Base-by-base conservation (phyloP, 2,329 filamentous ascomycete genomes). In the Cordyceps farinosa region DNA sequence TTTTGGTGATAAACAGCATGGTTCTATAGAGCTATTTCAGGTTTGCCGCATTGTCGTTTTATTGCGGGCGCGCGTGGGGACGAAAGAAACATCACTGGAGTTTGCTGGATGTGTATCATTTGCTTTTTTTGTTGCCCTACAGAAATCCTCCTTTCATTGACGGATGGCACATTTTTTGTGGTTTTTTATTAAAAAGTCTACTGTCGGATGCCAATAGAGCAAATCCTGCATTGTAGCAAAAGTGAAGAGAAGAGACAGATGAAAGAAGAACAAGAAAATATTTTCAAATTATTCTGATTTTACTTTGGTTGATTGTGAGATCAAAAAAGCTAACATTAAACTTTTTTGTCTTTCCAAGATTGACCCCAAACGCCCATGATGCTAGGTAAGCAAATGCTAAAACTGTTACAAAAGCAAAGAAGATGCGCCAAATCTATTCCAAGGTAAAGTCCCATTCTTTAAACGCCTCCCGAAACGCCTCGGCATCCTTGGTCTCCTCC, bases 391-490 rank as follows among this genome's bases (percentile, higher is more conserved):
- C 56, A 9, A 45, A 38, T 44, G 22, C 22, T 15, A 3, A 3
- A 50, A 30, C n/a, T 40, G 22, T 22, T 22, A 22, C 29, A n/a
- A 51, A 27, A 55, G 4, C 13, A 36, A 17, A 47, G 1, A 48
- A 56, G 38, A 53, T 22, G 22, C 47, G 27, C 50, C 29, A 42
- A 22, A 13, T 45, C 65, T 66, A 69, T 56, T 70, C 57, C 53
- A 79, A 65, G 15, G 91, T 90, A 74, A 97, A 97, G 75, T 99
- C 94, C 83, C 90, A 97, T 38, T 85, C 81, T 76, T 91, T 88
- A 72, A 96, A 99, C 1, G 89, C 88, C 68, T 84, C 81, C 70
- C 94, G 92, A 76, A 98, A 96, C 10, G 84, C 85, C 61, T 87
- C 84, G 2, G 89, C 90, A 73, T 98, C 93, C 51, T 81, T 81